phyloP scores from a whole-genome alignment of 2,329 filamentous ascomycete genomes.

The Talaromyces sp. region DNA sequence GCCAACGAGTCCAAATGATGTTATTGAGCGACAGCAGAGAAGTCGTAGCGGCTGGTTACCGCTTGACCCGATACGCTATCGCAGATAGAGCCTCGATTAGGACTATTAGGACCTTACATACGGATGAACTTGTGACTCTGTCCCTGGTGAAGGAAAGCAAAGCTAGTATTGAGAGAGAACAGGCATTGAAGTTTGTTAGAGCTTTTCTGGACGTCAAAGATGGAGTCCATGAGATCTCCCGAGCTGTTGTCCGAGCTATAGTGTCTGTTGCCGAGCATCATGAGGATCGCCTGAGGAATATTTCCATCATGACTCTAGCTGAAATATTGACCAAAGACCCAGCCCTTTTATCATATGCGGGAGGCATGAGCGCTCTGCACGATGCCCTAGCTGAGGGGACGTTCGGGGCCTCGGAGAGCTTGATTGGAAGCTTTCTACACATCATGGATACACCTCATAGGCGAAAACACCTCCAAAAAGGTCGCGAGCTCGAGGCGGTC shows the following conservation, averaged over 20 bases:
- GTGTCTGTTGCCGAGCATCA: constrained; percentile 83
- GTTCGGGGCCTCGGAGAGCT: constrained; percentile 86
- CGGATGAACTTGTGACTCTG: constrained; percentile 84
- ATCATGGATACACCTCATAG: constrained; percentile 78
- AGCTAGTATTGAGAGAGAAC: constrained; percentile 93
- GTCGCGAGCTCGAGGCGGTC: constrained; percentile 81
- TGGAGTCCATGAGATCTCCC: constrained; percentile 80
- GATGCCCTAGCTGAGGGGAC: constrained; percentile 85
- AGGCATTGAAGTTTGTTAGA: constrained; percentile 92
- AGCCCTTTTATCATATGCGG: constrained; percentile 70
- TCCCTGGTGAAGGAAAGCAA: constrained; percentile 95
- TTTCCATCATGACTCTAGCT: constrained; percentile 86
- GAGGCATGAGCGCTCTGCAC: constrained; percentile 81
- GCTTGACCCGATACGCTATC: constrained; percentile 89
- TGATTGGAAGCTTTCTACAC: constrained; percentile 83
- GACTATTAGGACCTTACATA: constrained; percentile 81
- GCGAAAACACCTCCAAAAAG: constrained; percentile 76
- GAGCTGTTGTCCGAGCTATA: constrained; percentile 80
- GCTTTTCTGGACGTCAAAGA: constrained; percentile 95
- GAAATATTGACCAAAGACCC: constrained; percentile 89
- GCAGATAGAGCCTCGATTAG: constrained; percentile 85
- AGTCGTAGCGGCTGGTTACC: constrained; percentile 89
- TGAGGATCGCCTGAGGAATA: constrained; percentile 79
- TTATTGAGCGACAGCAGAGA: constrained; percentile 92
- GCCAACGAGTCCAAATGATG: constrained; percentile 89